Percentiles rank a stretch among this genome's conserved stretches.
Conservation (phyloP, 2,329 filamentous ascomycete species). For the Colletotrichum tamarilloi region DNA sequence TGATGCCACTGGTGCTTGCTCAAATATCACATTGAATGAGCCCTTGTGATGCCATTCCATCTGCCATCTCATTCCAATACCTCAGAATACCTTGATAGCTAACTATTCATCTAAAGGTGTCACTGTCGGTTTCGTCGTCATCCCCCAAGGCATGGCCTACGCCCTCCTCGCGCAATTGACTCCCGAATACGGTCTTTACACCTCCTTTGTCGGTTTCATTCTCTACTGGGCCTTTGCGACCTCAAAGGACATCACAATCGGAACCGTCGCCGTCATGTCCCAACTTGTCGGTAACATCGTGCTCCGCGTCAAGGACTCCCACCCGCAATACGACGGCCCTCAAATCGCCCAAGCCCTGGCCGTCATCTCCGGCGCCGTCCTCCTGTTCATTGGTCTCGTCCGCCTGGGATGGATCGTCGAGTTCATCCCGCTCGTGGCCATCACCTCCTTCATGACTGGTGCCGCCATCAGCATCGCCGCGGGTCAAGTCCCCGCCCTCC, state of each 20-base stretch:
- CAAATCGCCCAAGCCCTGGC: conserved; percentile 57
- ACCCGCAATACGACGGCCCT: conserved; percentile 49
- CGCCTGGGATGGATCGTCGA: conserved; percentile 63
- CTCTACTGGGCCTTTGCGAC: conserved; percentile 88
- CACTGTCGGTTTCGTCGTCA: conserved; percentile 79
- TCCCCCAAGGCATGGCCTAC: conserved; percentile 86
- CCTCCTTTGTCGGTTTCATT: conserved; percentile 83
- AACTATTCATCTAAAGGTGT: conserved; percentile 48
- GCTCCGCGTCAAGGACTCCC: conserved; percentile 47
- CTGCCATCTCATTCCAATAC: neutral
- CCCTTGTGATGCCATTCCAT: neutral
- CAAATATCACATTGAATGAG: neutral
- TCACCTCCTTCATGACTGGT: conserved; percentile 62
- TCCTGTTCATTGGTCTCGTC: conserved; percentile 57
- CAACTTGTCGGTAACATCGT: conserved; percentile 61
- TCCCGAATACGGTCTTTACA: conserved; percentile 80
- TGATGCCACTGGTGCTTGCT: no score
- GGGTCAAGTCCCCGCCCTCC: conserved; percentile 56
- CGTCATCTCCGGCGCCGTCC: conserved; percentile 55
- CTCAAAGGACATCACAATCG: conserved; percentile 87
- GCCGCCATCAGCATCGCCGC: conserved; percentile 62
- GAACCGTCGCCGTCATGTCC: conserved; percentile 60
- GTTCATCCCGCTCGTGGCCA: conserved; percentile 62
- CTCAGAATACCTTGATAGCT: conserved; percentile 10
- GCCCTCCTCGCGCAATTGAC: conserved; percentile 76